Evolutionary conservation across 2,329 filamentous ascomycete genomes (phyloP).

Genomic region (Colletotrichum sojae): DNA sequence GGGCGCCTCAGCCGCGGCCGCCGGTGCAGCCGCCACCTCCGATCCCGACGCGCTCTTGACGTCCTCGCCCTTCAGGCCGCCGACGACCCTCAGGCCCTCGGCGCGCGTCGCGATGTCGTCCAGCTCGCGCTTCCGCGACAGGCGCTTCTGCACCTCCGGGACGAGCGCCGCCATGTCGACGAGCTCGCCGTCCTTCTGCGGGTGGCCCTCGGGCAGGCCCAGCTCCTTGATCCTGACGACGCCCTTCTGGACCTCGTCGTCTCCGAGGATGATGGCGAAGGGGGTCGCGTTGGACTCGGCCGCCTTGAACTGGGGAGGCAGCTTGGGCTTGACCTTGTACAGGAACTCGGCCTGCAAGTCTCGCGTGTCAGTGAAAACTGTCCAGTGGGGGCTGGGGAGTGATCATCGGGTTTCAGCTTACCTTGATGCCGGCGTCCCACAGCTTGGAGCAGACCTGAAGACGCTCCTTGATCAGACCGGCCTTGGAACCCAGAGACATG

Average conservation of each 20-base stretch:
- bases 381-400: not conserved
- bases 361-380: not conserved
- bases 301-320: conserved; percentile 91
- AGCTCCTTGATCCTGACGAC: conserved; percentile 89
- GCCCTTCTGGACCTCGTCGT: conserved; percentile 87
- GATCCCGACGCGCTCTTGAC: conserved; percentile 46
- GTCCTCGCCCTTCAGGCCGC: conserved; percentile 61
- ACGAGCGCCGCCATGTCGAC: conserved; percentile 76
- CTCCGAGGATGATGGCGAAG: conserved; percentile 89
- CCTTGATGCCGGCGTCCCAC: conserved; percentile 91
- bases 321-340: conserved; percentile 92
- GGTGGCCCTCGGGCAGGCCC: conserved; percentile 83
- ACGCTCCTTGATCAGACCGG: conserved; percentile 84
- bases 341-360: conserved; percentile 79
- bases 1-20: conserved; percentile 21
- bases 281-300: conserved; percentile 86
- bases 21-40: conserved; percentile 39
- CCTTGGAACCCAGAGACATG: conserved; percentile 94
- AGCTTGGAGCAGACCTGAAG: conserved; percentile 83
- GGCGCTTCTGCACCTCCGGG: conserved; percentile 69
- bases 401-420: conserved; percentile 48
- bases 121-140: conserved; percentile 59
- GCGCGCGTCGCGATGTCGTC: conserved; percentile 60
- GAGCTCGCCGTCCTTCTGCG: conserved; percentile 89
- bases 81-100: conserved; percentile 62